phyloP scores from a whole-genome alignment of 1,139 yeast species.

The Zhuliangozyma parablackwelliae region DNA sequence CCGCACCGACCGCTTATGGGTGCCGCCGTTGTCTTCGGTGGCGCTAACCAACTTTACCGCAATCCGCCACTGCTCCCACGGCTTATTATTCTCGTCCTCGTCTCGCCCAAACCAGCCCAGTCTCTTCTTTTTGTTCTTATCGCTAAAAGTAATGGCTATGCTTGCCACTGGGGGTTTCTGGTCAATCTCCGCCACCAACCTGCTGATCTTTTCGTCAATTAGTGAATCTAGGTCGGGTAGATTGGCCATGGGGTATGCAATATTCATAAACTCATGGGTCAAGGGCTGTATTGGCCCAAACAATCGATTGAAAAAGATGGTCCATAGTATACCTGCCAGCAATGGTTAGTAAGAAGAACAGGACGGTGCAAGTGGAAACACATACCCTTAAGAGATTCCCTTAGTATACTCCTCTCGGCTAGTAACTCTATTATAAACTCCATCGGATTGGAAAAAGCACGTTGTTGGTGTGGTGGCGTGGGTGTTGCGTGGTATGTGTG shows the following conservation, averaged over 20 bases:
- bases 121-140: constrained; percentile 24
- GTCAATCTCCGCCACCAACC: constrained; percentile 18
- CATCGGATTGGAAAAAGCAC: constrained; percentile 16
- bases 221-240: constrained; percentile 41
- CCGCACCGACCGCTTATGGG: constrained; percentile 16
- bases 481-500: no score
- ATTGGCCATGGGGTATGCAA: constrained; percentile 44
- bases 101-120: constrained; percentile 40
- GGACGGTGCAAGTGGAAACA: constrained; percentile 3
- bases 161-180: constrained; percentile 1
- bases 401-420: constrained; percentile 41
- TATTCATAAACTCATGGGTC: constrained; percentile 39
- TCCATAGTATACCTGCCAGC: constrained; percentile 53
- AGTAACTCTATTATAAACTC: constrained; percentile 34
- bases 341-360: no score
- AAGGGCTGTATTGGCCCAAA: constrained; percentile 64
- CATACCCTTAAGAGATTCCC: constrained; percentile 45
- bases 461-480: no score
- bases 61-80: constrained; percentile 45
- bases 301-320: constrained; percentile 65
- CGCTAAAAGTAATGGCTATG: constrained; percentile 10
- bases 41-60: constrained; percentile 26
- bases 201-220: constrained; percentile 39
- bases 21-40: constrained; percentile 2
- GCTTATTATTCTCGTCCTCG: constrained; percentile 14